Percentiles rank a stretch among this genome's conserved stretches.
phyloP scores from a whole-genome alignment of 768 basidiomycete genomes.

The Dendrothele bispora region DNA sequence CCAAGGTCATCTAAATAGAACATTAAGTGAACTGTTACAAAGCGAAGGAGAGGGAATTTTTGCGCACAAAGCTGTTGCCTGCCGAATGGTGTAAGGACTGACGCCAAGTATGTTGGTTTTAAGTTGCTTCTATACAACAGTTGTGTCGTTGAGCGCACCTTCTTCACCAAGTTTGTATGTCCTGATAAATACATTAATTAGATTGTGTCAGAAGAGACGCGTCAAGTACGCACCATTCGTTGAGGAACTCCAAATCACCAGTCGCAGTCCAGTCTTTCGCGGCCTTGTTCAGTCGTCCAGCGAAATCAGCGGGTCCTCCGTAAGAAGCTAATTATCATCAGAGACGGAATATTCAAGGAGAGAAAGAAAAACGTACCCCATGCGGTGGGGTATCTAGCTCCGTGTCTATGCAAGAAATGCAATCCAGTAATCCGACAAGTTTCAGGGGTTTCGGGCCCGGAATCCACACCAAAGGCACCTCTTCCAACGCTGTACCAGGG shows the following conservation, averaged over 20 bases:
- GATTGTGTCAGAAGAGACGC: neutral
- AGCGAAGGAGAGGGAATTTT: slow-evolving; percentile 27
- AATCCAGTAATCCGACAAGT: slow-evolving; percentile 72
- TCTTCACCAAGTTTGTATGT: slow-evolving; percentile 90
- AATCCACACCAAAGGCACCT: slow-evolving; percentile 70
- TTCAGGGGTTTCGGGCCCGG: slow-evolving; percentile 66
- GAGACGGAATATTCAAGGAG: neutral
- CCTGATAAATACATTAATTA: slow-evolving; percentile 41
- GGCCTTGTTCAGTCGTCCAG: slow-evolving; percentile 51
- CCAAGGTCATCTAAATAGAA: slow-evolving; percentile 55
- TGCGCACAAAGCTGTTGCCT: slow-evolving; percentile 84
- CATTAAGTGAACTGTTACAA: neutral
- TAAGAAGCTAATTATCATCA: slow-evolving; percentile 53
- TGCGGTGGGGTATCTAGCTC: slow-evolving; percentile 70
- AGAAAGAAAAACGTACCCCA: slow-evolving; percentile 45
- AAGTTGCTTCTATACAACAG: too few species aligned
- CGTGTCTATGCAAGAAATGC: slow-evolving; percentile 82
- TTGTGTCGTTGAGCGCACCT: too few species aligned
- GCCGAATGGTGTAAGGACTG: slow-evolving; percentile 90
- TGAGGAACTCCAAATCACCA: slow-evolving; percentile 73
- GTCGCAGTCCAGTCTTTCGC: slow-evolving; percentile 63
- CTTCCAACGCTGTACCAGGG: slow-evolving; percentile 81
- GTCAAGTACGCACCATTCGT: slow-evolving; percentile 62
- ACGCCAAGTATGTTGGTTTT: too few species aligned
- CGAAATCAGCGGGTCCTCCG: slow-evolving; percentile 62